Evolutionary conservation across 2,329 filamentous ascomycete species (phyloP).

Genomic region (Hymenoscyphus scutula): DNA sequence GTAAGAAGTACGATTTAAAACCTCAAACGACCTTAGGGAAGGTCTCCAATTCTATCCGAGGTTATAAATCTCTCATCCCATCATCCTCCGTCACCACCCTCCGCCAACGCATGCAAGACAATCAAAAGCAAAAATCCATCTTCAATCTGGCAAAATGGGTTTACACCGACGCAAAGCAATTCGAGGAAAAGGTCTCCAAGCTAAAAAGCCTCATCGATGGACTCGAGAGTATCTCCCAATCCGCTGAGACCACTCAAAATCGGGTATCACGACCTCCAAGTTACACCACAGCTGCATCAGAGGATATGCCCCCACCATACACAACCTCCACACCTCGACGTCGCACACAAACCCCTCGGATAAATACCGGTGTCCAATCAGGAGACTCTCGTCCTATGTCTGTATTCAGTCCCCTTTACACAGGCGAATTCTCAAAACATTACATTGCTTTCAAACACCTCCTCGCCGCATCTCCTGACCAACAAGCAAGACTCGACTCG

Average conservation of each 20-base stretch:
- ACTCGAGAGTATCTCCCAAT: constrained; percentile 24
- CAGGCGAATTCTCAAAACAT: constrained; percentile 8
- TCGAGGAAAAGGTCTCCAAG: constrained; percentile 24
- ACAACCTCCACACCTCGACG: background rate
- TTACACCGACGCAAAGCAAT: constrained; percentile 25
- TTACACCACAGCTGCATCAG: constrained; percentile 5
- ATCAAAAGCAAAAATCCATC: constrained; percentile 28
- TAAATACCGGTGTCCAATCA: background rate
- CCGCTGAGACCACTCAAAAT: constrained; percentile 11
- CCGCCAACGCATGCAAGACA: constrained; percentile 22
- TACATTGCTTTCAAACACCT: constrained; percentile 18
- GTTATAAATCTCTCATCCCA: constrained; percentile 4
- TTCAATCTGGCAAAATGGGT: constrained; percentile 27
- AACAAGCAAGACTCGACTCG: background rate
- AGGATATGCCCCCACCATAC: constrained; percentile 25
- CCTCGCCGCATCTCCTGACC: background rate
- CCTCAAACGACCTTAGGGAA: constrained; percentile 2
- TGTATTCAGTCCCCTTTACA: background rate
- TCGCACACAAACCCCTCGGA: background rate
- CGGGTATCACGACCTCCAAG: background rate
- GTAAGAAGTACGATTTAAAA: constrained; percentile 25
- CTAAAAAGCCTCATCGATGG: constrained; percentile 27
- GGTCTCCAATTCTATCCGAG: constrained; percentile 10
- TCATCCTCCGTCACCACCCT: background rate
- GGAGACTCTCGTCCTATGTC: background rate